Evolutionary conservation across 192 early-diverging fungal species (phyloP), one percentile per base, ranked within the genome.

Genomic region (Linnemannia elongata): DNA sequence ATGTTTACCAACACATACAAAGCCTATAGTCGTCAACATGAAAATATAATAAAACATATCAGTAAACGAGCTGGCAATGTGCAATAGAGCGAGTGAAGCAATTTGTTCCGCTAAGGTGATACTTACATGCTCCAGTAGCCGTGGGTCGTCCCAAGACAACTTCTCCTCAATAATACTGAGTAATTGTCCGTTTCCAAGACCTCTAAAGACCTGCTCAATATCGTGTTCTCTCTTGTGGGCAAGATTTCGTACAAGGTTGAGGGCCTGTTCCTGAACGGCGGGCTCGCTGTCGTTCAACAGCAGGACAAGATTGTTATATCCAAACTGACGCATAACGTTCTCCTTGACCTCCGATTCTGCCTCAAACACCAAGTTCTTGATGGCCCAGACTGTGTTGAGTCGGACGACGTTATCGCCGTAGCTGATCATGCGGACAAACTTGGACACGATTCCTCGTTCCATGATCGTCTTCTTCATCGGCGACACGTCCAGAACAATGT

Each of bases 401-500:
- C 92, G 85, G 24, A 97, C 82, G 36, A 85, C 78, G 45, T 88
- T 76, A 27, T 94, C 90, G 2, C 76, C 79, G 17, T 85, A 88
- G 47, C 82, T 89, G 36, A 92, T 89, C 66, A 95, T 90, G 1
- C 90, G 81, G 0, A 95, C 94, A 77, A 97, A 90, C n/a, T 90
- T 90, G 54, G 94, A 91, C 4, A 97, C 92, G 10, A 93, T 94
- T 6, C 94, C 94, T 18, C 87, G 87, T 35, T 97, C 96, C 78
- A 97, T 88, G 7, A 97, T 91, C 10, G 87, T 92, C 88, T 91
- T 91, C 69, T 89, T 90, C 95, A 97, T 96, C 0, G 97, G 96
- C 17, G 94, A 94, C 72, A 97, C 96, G 69, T 97, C 96, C 30
- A 98, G 81, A 8, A 96, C 94, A 57, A 98, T 91, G 72, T 98